Conservation (phyloP, 2,329 filamentous ascomycete species). For the Akanthomyces lecanii region DNA sequence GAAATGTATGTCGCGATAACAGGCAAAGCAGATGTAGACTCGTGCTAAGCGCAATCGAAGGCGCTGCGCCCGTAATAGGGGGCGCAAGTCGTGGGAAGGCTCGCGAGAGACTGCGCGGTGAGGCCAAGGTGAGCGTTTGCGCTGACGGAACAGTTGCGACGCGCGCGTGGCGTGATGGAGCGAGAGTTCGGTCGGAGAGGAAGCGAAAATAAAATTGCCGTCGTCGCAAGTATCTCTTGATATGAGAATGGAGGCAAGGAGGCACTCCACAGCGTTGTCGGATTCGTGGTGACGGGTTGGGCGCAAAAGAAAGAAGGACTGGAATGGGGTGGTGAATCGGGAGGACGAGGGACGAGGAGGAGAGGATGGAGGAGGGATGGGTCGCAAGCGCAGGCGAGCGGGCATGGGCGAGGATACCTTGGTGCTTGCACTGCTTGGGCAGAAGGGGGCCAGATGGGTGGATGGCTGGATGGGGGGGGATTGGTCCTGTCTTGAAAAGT, state of each 20-base stretch:
- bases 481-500: background rate
- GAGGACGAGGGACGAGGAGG: slow-evolving; percentile 25
- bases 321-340: slow-evolving; percentile 27
- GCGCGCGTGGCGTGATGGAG: background rate
- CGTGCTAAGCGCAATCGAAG: background rate
- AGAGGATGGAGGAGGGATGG: background rate
- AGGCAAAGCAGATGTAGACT: background rate
- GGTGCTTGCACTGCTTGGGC: no score
- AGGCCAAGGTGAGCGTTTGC: slow-evolving; percentile 7
- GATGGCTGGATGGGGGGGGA: background rate
- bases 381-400: slow-evolving; percentile 10
- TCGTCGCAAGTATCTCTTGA: slow-evolving; percentile 17
- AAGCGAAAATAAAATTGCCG: background rate
- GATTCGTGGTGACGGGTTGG: slow-evolving; percentile 22
- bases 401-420: slow-evolving; percentile 20
- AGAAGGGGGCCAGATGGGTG: background rate
- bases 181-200: background rate
- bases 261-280: slow-evolving; percentile 16
- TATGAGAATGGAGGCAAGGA: slow-evolving; percentile 13
- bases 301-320: slow-evolving; percentile 33
- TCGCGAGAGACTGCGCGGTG: background rate
- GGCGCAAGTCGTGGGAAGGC: background rate
- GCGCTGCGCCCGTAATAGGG: background rate
- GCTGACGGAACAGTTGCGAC: background rate
- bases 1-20: background rate